Base-by-base conservation (phyloP, 2,329 filamentous ascomycete species). In the Trichoderma semiorbis region DNA sequence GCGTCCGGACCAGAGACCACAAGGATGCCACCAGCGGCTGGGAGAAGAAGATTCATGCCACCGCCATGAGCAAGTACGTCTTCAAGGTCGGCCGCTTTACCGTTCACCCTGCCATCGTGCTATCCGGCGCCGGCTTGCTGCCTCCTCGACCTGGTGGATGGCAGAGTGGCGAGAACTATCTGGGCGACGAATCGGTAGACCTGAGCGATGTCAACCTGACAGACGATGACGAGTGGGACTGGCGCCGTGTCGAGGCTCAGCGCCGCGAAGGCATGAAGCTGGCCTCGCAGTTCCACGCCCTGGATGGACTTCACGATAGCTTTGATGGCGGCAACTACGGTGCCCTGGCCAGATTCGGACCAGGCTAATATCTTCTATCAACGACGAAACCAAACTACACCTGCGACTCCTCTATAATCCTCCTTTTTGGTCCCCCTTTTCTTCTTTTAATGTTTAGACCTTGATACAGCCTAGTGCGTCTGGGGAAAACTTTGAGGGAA, bases 31-130 rank as follows among this genome's bases (percentile, higher is more conserved):
- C 81, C 30, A 79, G 79, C 2, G 84, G 85, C 34, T 88, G 88
- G 79, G 85, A 89, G 79, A 90, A 87, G 80, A 89, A 88, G 73
- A 86, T 95, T 50, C 87, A 92, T 75, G 93, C 93, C 1, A 91
- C 91, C 0, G 90, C 90, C 1, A 81, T 95, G 57, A 91, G 88
- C 83, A 95, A 94, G 83, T 95, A 95, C 80, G 93, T 95, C 53
- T 90, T 93, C 79, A 95, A 95, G 84, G 86, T 94, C 70, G 93
- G 92, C 1, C 86, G 95, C 28, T 85, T 96, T 77, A 98, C 95
- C 0, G 89, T 98, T 5, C 90, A 95, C 74, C 95, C 96, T 0
- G 92, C 94, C 75, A 85, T 92, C 61, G 85, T 95, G 8, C 85
- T 98, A 30, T 85, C 88, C 57, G 88, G 91, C 43, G 91, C 91